Evolutionary conservation across 2,329 filamentous ascomycete genomes (phyloP), one percentile per base, ranked within the genome.

Genomic region (Camillea tinctor): DNA sequence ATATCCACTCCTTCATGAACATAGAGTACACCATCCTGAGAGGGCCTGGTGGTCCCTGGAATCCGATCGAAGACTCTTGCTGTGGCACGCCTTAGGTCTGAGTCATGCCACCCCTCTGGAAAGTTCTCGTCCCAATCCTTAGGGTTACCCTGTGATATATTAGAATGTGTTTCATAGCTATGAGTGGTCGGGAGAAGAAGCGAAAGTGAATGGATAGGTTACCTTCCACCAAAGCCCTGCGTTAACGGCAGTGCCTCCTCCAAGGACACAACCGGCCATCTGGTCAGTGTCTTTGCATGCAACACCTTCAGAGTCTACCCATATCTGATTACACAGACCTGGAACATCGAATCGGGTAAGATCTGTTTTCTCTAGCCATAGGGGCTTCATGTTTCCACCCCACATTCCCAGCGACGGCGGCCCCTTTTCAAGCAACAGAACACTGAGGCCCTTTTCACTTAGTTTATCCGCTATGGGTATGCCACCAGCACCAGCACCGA

Each of bases 111-210:
- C 40, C 88, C 89, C 1, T 76, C 65, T 1, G 89, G 90, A 77
- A 90, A 93, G 71, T 89, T 89, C 72, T 84, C 80, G 70, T 92
- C 86, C 78, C 89, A 92, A 70, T 92, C 90, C n/a, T 77, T 74
- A 4, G 84, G 81, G 65, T 87, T 84, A 0, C 89, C 82, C 76
- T 81, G 30, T 56, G 54, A n/a, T 15, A 26, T 15, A 36, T 59
- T 53, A 66, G 52, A 21, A 55, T n/a, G 21, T 19, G 6, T 24
- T 26, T 1, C 5, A 1, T n/a, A 59, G 50, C 48, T 30, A 36
- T 22, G 50, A 20, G 17, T 2, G 8, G 48, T 30, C 8, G n/a
- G 24, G 49, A 50, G 48, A 13, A 52, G 36, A 48, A 13, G 22
- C 1, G 51, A 59, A 24, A 56, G 44, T n/a, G 13, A 1, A 20